phyloP scores from a whole-genome alignment of 768 basidiomycete genomes.

The Rhizopogon rudus region DNA sequence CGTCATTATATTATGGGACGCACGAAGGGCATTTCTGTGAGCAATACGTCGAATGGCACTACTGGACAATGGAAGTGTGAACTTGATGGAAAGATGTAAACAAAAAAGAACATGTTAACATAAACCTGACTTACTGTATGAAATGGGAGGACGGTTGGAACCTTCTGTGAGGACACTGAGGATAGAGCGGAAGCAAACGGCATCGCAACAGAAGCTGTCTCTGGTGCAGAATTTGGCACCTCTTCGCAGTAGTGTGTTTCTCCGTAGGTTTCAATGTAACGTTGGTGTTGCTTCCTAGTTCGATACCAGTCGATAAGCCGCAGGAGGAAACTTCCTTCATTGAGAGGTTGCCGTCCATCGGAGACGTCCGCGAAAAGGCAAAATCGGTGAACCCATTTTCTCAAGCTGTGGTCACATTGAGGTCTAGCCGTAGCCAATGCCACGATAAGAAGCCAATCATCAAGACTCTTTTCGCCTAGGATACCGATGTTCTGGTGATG shows the following conservation, averaged over 20 bases:
- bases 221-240: conserved; percentile 2
- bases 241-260: conserved; percentile 15
- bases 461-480: conserved; percentile 20
- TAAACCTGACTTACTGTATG: conserved; percentile 33
- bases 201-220: conserved; percentile 6
- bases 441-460: conserved; percentile 35
- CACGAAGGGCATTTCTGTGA: conserved; percentile 42
- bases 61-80: conserved; percentile 39
- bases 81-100: conserved; percentile 23
- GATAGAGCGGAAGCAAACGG: conserved; percentile 15
- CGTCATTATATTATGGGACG: conserved; percentile 36
- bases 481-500: conserved; percentile 27
- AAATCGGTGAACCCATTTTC: conserved; percentile 29
- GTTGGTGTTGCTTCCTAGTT: conserved; percentile 35
- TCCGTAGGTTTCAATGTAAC: conserved; percentile 37
- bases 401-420: conserved; percentile 20
- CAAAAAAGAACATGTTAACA: not conserved
- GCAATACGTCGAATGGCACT: conserved; percentile 41
- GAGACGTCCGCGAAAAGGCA: conserved; percentile 20
- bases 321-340: conserved; percentile 41
- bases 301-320: conserved; percentile 40
- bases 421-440: conserved; percentile 20
- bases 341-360: conserved; percentile 19
- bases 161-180: conserved; percentile 23
- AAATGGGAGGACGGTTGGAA: conserved; percentile 44